Conservation (phyloP, 345 rosid species). For the Aegle marmelos region DNA sequence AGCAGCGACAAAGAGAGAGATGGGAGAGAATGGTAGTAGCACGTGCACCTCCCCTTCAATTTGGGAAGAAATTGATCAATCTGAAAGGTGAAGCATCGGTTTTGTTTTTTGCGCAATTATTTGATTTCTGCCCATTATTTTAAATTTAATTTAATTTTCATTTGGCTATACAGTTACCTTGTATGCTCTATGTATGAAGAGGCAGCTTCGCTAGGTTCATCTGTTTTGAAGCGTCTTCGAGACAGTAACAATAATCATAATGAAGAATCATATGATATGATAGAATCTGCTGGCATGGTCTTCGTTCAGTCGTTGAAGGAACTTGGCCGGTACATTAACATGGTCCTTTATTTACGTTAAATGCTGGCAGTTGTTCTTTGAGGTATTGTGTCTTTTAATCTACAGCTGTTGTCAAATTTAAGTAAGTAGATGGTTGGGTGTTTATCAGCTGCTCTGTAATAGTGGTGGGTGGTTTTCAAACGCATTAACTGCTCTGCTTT, state of each 20-base stretch:
- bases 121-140: no score
- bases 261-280: slow-evolving; percentile 34
- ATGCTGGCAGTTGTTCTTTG: background rate
- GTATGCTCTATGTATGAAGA: slow-evolving; percentile 78
- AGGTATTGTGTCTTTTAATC: background rate
- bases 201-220: slow-evolving; percentile 60
- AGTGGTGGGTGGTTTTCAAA: background rate
- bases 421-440: background rate
- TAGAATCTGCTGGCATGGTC: slow-evolving; percentile 78
- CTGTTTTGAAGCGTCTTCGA: slow-evolving; percentile 37
- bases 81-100: slow-evolving; percentile 36
- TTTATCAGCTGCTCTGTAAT: background rate
- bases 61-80: slow-evolving; percentile 47
- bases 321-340: slow-evolving; percentile 46
- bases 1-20: background rate
- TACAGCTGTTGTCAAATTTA: background rate
- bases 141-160: background rate
- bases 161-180: slow-evolving; percentile 47
- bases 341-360: background rate
- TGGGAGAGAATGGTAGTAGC: background rate
- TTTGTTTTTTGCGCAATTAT: no score
- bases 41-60: slow-evolving; percentile 11
- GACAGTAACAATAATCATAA: slow-evolving; percentile 7
- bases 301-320: slow-evolving; percentile 73
- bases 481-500: background rate